Evolutionary conservation across 768 basidiomycete species (phyloP), one percentile per base, ranked within the genome.

Genomic region (Chalciporus sphaerocephalus): DNA sequence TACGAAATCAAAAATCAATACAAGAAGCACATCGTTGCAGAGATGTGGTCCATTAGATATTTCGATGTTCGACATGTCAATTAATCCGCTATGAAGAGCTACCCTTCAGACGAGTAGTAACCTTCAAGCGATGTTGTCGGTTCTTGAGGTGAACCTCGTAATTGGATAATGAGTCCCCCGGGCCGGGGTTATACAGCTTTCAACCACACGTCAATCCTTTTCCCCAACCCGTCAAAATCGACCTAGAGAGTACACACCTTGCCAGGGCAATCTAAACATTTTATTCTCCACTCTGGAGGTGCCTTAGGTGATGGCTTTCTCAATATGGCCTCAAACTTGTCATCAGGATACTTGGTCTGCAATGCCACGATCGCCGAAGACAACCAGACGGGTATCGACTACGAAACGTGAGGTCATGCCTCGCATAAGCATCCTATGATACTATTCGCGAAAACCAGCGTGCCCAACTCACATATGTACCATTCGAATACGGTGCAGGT

Each of bases 91-190:
- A 64, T 43, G 59, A 53, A 46, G 60, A 44, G 21, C 27, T 7
- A 28, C 18, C 16, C 38, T 50, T 55, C 41, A 59, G 13, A 33
- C 88, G 83, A 18, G 78, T 75, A 55, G 79, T 81, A 24, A 92
- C 89, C 42, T 81, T 78, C 51, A 78, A 74, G 30, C 89, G 81
- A 66, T 92, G 90, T 60, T 79, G 76, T 40, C 87, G 79, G 57
- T 92, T 92, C 71, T 81, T 85, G 43, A 99, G 69, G 69, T 99
- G 95, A 10, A 96, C 87, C 60, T 92, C 88, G 55, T 92, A 98
- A 63, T 97, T 96, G 20, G 77, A 73, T 39, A 97, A 67, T 10
- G 89, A 88, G 67, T 94, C 85, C 7, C 78, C 85, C 10, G 90
- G 90, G 37, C 94, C 94, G 36, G 92, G 83, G 56, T 87, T 90